These are phyloP conservation scores for Russula sp. DNA, from an alignment of 768 basidiomycete genomes.

Conservation along the genomic window DNA sequence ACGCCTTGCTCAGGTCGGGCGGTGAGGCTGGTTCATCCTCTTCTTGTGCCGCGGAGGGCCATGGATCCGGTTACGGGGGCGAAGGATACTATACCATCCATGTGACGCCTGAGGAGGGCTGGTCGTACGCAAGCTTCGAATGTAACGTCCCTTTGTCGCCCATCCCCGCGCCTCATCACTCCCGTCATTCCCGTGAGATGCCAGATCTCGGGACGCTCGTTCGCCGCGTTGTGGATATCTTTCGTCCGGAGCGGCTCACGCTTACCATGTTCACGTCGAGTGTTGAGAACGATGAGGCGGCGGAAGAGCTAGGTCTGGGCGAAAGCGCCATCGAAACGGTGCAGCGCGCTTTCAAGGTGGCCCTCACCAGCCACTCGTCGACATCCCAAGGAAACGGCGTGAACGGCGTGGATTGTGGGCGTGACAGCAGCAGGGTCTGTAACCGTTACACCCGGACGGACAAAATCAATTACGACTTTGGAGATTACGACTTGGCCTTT, in stretches of 20 bases:
- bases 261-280: slow-evolving; percentile 89
- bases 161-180: slow-evolving; percentile 32
- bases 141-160: slow-evolving; percentile 79
- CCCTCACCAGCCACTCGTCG: slow-evolving; percentile 34
- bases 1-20: slow-evolving; percentile 73
- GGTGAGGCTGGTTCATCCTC: slow-evolving; percentile 30
- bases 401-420: slow-evolving; percentile 5
- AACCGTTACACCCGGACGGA: slow-evolving; percentile 81
- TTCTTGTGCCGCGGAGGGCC: slow-evolving; percentile 20
- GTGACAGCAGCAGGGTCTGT: no score
- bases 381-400: slow-evolving; percentile 2
- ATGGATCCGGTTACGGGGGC: slow-evolving; percentile 30
- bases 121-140: slow-evolving; percentile 98
- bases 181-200: slow-evolving; percentile 34
- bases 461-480: slow-evolving; percentile 98
- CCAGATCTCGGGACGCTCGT: slow-evolving; percentile 79
- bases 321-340: slow-evolving; percentile 60
- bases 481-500: slow-evolving; percentile 85
- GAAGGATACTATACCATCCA: slow-evolving; percentile 99
- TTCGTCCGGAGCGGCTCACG: slow-evolving; percentile 78
- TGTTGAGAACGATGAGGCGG: slow-evolving; percentile 37
- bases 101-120: slow-evolving; percentile 95
- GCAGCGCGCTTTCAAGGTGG: slow-evolving; percentile 65
- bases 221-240: slow-evolving; percentile 85
- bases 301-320: slow-evolving; percentile 42